phyloP scores from a whole-genome alignment of 2,329 filamentous ascomycete species.

The Paraphaeosphaeria minitans region DNA sequence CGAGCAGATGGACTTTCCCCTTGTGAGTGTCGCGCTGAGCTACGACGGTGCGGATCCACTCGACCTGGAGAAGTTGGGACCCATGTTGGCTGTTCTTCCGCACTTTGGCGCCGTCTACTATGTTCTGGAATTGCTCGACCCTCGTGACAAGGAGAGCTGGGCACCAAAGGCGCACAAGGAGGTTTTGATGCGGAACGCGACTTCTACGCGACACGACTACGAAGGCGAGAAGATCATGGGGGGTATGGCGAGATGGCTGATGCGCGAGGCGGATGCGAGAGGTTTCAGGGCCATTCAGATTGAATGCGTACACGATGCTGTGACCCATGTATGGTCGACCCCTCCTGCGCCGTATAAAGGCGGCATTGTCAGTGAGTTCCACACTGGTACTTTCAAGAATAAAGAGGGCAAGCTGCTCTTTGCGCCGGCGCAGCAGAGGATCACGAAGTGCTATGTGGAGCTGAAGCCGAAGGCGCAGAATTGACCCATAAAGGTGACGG shows the following conservation, averaged over 20 bases:
- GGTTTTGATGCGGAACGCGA: conserved; percentile 46
- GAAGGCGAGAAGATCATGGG: conserved; percentile 43
- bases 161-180: conserved; percentile 32
- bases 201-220: conserved; percentile 44
- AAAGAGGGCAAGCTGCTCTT: conserved; percentile 33
- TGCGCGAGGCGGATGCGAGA: conserved; percentile 40
- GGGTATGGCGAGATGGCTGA: conserved; percentile 43
- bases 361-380: conserved; percentile 28
- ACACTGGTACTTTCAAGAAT: conserved; percentile 27
- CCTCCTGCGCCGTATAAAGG: conserved; percentile 33
- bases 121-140: conserved; percentile 25
- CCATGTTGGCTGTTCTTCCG: conserved; percentile 29
- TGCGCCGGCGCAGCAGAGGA: conserved; percentile 27
- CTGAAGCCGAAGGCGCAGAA: conserved; percentile 20
- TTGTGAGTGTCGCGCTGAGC: conserved; percentile 45
- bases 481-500: background rate
- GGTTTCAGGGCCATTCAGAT: conserved; percentile 47
- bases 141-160: conserved; percentile 34
- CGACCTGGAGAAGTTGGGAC: conserved; percentile 29
- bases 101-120: conserved; percentile 31
- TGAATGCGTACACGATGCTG: conserved; percentile 38
- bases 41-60: conserved; percentile 40
- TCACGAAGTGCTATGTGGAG: conserved; percentile 35
- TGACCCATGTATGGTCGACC: conserved; percentile 37
- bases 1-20: conserved; percentile 48